Conservation (phyloP, 1,284 basidiomycete species). For the Papiliotrema nemorosa region DNA sequence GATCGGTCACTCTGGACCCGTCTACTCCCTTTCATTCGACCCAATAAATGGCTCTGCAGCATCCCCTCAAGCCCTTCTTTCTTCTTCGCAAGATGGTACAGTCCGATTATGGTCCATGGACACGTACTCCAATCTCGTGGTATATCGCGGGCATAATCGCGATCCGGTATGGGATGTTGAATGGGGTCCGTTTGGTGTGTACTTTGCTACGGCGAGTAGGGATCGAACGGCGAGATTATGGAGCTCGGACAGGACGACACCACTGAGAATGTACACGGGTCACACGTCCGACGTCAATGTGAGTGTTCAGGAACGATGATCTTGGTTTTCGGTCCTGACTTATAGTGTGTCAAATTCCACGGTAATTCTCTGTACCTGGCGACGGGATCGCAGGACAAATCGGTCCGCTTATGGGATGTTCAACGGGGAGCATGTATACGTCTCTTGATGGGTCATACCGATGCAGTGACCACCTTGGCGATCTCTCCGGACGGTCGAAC, state of each 20-base stretch:
- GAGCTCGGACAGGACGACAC: slow-evolving; percentile 87
- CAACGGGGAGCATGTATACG: slow-evolving; percentile 90
- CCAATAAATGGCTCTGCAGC: slow-evolving; percentile 80
- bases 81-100: slow-evolving; percentile 89
- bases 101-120: slow-evolving; percentile 93
- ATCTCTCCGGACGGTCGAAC: slow-evolving; percentile 92
- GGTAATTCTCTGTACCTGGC: slow-evolving; percentile 97
- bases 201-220: slow-evolving; percentile 92
- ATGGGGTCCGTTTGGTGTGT: slow-evolving; percentile 97
- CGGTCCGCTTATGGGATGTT: slow-evolving; percentile 97
- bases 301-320: slow-evolving; percentile 47
- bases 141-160: slow-evolving; percentile 85
- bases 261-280: slow-evolving; percentile 89
- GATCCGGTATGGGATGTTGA: slow-evolving; percentile 98
- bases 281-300: slow-evolving; percentile 97
- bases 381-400: slow-evolving; percentile 94
- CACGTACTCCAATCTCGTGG: slow-evolving; percentile 88
- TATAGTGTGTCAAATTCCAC: slow-evolving; percentile 89
- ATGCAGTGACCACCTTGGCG: slow-evolving; percentile 79
- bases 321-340: slow-evolving; percentile 3
- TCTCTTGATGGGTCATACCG: slow-evolving; percentile 94
- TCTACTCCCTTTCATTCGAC: slow-evolving; percentile 92
- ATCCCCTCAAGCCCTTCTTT: slow-evolving; percentile 82
- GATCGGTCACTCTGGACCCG: slow-evolving; percentile 93
- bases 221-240: slow-evolving; percentile 94